These are phyloP conservation scores for Ophiosphaerella korrae DNA, from an alignment of 2,329 filamentous ascomycete species.

Conservation along the genomic window DNA sequence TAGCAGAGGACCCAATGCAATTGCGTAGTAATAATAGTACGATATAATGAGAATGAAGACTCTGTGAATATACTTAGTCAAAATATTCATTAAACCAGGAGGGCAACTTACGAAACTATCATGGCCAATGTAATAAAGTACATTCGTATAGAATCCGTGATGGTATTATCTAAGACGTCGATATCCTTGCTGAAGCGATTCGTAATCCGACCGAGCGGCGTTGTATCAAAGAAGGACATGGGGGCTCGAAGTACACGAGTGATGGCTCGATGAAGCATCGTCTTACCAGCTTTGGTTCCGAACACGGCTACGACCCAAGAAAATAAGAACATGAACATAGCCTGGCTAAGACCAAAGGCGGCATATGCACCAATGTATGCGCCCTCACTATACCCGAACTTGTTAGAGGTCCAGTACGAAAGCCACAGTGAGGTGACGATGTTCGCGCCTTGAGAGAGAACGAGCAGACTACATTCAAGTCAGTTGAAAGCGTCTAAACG, in stretches of 20 bases:
- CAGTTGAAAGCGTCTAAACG: not conserved
- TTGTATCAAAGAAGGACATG: slow-evolving; percentile 96
- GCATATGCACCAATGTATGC: slow-evolving; percentile 69
- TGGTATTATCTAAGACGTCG: slow-evolving; percentile 92
- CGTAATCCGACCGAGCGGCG: slow-evolving; percentile 90
- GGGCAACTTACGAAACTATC: slow-evolving; percentile 61
- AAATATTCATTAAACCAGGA: not conserved
- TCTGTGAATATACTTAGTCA: slow-evolving; percentile 34
- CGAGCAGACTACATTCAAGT: slow-evolving; percentile 54
- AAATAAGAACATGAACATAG: slow-evolving; percentile 69
- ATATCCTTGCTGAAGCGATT: slow-evolving; percentile 96
- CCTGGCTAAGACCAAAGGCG: slow-evolving; percentile 28
- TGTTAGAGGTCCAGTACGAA: slow-evolving; percentile 87
- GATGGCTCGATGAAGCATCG: slow-evolving; percentile 81
- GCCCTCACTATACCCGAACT: slow-evolving; percentile 69
- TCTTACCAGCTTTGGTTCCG: slow-evolving; percentile 80
- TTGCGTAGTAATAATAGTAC: slow-evolving; percentile 89
- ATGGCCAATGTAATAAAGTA: slow-evolving; percentile 84
- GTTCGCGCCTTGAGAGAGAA: slow-evolving; percentile 80
- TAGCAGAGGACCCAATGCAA: slow-evolving; percentile 71
- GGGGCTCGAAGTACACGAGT: slow-evolving; percentile 71
- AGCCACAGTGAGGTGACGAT: slow-evolving; percentile 91
- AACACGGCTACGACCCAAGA: slow-evolving; percentile 77
- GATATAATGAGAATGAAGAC: slow-evolving; percentile 91
- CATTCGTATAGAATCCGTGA: slow-evolving; percentile 90